Evolutionary conservation across 2,329 filamentous ascomycete genomes (phyloP).

Genomic region (Talaromyces funiculosus): DNA sequence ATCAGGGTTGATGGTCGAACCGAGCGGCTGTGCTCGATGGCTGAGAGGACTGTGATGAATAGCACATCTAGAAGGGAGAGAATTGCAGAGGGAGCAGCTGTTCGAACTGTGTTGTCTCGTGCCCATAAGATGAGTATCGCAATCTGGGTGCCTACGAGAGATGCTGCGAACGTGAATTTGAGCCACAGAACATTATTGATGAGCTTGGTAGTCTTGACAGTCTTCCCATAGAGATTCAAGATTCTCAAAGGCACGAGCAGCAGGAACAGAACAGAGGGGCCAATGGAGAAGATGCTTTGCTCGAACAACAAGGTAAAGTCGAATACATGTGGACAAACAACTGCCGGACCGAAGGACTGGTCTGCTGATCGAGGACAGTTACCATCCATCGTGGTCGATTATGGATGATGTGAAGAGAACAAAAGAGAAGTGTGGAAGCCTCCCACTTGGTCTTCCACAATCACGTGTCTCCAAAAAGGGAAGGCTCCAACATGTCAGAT

Average conservation of each 20-base stretch:
- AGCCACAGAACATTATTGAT: not conserved
- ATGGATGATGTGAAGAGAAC: no score
- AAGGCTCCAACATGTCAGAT: no score
- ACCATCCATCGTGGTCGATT: not conserved
- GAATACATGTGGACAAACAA: conserved; percentile 34
- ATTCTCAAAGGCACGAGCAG: conserved; percentile 13
- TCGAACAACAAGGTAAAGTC: conserved; percentile 44
- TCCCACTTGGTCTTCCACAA: no score
- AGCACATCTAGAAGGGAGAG: not conserved
- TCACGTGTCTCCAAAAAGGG: no score
- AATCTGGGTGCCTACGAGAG: not conserved
- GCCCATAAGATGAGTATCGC: not conserved
- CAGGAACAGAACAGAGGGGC: conserved; percentile 33
- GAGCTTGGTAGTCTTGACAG: not conserved
- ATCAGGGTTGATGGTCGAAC: conserved; percentile 26
- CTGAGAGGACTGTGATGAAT: conserved; percentile 21
- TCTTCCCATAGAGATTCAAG: not conserved
- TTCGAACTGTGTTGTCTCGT: conserved; percentile 13
- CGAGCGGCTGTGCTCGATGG: conserved; percentile 22
- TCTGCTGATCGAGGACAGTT: not conserved
- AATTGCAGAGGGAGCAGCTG: conserved; percentile 10
- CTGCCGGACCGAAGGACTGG: conserved; percentile 15
- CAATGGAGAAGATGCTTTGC: conserved; percentile 36
- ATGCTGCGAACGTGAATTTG: not conserved
- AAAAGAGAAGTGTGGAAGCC: no score